Evolutionary conservation across 1,284 basidiomycete genomes (phyloP).

Genomic region (Termitomyces sp.): DNA sequence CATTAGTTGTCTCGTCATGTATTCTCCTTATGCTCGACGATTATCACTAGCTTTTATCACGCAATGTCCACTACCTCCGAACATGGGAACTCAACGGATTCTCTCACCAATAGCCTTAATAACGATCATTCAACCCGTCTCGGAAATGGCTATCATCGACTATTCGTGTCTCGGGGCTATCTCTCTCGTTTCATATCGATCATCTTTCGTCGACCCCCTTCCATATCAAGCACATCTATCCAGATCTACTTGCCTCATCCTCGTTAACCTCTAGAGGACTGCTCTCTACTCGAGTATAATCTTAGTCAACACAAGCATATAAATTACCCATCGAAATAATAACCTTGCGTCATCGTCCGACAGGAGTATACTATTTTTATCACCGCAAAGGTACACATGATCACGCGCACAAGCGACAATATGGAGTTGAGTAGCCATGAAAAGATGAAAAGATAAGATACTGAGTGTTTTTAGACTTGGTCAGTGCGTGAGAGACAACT

Average conservation of each 20-base stretch:
- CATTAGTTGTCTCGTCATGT: background rate
- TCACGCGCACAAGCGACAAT: too few species aligned
- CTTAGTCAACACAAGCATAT: background rate
- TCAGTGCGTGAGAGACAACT: background rate
- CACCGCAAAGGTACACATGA: too few species aligned
- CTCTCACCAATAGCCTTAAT: conserved; percentile 11
- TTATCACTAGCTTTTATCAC: background rate
- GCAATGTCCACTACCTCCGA: background rate
- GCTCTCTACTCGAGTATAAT: background rate
- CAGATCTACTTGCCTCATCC: background rate
- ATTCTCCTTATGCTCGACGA: background rate
- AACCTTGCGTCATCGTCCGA: background rate
- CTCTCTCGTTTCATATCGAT: conserved; percentile 1
- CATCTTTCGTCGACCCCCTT: background rate
- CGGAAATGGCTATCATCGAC: background rate
- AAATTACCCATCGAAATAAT: background rate
- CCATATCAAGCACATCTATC: conserved; percentile 8
- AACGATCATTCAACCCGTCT: background rate
- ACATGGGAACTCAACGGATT: conserved; percentile 3
- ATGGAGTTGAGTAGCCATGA: too few species aligned
- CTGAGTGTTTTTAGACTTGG: too few species aligned
- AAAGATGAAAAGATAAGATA: background rate
- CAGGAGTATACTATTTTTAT: background rate
- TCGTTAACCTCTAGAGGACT: background rate
- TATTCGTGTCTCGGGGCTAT: background rate